phyloP scores from a whole-genome alignment of 2,329 filamentous ascomycete species.

The Penicillium sp. region DNA sequence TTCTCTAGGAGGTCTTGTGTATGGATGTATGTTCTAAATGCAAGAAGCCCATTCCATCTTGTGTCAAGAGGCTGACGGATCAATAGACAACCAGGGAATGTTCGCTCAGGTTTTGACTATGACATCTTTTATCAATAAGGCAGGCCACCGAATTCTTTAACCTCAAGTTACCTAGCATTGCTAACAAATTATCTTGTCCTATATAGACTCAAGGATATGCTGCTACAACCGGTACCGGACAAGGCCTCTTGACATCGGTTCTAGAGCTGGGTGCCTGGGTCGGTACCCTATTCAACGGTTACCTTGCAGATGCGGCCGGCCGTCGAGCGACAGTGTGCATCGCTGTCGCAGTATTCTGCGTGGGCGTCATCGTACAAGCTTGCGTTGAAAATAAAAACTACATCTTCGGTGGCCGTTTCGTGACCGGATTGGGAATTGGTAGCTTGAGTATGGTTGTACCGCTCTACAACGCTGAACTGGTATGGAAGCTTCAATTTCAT shows the following conservation, averaged over 20 bases:
- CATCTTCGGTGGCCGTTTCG: conserved; percentile 35
- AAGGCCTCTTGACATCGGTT: conserved; percentile 20
- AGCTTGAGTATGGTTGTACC: conserved; percentile 37
- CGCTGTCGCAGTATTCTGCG: conserved; percentile 26
- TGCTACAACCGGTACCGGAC: neutral
- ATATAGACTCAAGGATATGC: conserved; percentile 6
- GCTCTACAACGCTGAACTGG: conserved; percentile 34
- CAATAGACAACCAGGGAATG: conserved; percentile 11
- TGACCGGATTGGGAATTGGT: conserved; percentile 38
- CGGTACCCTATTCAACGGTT: conserved; percentile 30
- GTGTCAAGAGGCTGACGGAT: neutral
- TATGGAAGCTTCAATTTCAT: neutral
- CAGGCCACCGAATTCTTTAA: neutral
- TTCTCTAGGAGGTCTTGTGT: conserved; percentile 9
- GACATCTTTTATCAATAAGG: conserved; percentile 3
- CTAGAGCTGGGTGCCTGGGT: conserved; percentile 33
- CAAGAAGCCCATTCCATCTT: neutral
- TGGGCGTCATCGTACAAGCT: conserved; percentile 33
- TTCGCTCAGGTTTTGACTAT: conserved; percentile 9
- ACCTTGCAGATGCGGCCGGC: conserved; percentile 31
- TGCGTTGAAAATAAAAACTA: conserved; percentile 22
- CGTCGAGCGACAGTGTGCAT: conserved; percentile 27
- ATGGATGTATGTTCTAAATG: conserved; percentile 1
- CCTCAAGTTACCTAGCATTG: neutral
- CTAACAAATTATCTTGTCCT: neutral